Evolutionary conservation across 2,329 filamentous ascomycete genomes (phyloP).

Genomic region (Orbilia ellipsospora): DNA sequence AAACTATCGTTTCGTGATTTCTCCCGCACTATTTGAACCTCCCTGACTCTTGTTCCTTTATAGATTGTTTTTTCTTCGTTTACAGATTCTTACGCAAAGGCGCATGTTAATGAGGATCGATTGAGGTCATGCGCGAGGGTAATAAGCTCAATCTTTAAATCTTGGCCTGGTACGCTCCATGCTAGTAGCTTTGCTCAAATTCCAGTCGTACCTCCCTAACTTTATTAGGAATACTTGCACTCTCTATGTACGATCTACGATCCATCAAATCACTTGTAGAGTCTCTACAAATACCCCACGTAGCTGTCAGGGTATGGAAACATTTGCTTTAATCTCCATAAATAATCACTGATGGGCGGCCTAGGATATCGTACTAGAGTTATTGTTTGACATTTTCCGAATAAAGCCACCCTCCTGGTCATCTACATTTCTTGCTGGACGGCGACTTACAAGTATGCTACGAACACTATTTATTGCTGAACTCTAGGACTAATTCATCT

Average conservation of each 20-base stretch:
- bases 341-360: constrained; percentile 64
- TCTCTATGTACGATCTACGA: constrained; percentile 88
- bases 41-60: neutral
- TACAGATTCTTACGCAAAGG: constrained; percentile 76
- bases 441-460: constrained; percentile 77
- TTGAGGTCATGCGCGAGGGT: constrained; percentile 90
- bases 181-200: neutral
- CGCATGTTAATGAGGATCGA: constrained; percentile 70
- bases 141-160: constrained; percentile 89
- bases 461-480: neutral
- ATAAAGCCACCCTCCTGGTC: constrained; percentile 97
- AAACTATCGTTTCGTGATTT: neutral
- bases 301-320: constrained; percentile 57
- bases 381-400: constrained; percentile 83
- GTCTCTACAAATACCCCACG: constrained; percentile 65
- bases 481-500: constrained; percentile 1
- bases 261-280: constrained; percentile 83
- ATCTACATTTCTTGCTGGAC: constrained; percentile 90
- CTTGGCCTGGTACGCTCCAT: constrained; percentile 76
- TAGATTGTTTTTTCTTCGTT: constrained; percentile 81
- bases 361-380: constrained; percentile 83
- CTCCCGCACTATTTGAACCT: neutral
- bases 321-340: neutral
- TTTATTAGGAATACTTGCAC: constrained; percentile 74
- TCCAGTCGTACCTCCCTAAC: neutral